Evolutionary conservation across 2,329 filamentous ascomycete genomes (phyloP).

Genomic region (Cladorrhinum sp.): DNA sequence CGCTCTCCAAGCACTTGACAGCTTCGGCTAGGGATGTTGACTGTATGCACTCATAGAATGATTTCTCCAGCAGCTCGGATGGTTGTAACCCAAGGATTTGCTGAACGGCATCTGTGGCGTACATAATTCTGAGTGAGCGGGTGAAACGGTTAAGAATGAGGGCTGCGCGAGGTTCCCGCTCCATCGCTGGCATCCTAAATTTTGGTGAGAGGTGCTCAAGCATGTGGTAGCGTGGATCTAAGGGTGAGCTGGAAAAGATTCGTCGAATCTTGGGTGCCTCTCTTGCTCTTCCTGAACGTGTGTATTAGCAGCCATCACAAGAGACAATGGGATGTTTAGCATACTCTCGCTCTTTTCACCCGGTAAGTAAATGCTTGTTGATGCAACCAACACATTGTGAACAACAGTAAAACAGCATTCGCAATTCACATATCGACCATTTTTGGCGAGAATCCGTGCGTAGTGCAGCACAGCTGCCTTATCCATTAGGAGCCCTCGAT

Average conservation of each 20-base stretch:
- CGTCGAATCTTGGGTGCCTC: conserved; percentile 76
- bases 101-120: conserved; percentile 72
- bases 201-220: conserved; percentile 79
- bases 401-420: conserved; percentile 90
- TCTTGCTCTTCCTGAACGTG: conserved; percentile 62
- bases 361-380: conserved; percentile 72
- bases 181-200: conserved; percentile 62
- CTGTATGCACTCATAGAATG: conserved; percentile 85
- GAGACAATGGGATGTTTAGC: conserved; percentile 33
- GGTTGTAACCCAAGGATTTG: conserved; percentile 73
- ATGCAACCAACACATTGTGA: conserved; percentile 82
- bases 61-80: conserved; percentile 67
- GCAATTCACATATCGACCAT: conserved; percentile 72
- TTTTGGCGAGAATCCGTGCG: conserved; percentile 65
- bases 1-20: conserved; percentile 74
- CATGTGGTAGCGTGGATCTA: conserved; percentile 87
- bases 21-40: conserved; percentile 74
- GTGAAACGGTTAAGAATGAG: conserved; percentile 86
- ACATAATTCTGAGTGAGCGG: conserved; percentile 79
- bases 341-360: conserved; percentile 71
- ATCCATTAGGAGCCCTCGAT: conserved; percentile 70
- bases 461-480: conserved; percentile 84
- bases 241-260: conserved; percentile 75
- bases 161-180: conserved; percentile 77
- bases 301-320: conserved; percentile 15